These are phyloP conservation scores for Seiridium unicorne DNA, from an alignment of 2,329 filamentous ascomycete genomes.

Conservation along the genomic window DNA sequence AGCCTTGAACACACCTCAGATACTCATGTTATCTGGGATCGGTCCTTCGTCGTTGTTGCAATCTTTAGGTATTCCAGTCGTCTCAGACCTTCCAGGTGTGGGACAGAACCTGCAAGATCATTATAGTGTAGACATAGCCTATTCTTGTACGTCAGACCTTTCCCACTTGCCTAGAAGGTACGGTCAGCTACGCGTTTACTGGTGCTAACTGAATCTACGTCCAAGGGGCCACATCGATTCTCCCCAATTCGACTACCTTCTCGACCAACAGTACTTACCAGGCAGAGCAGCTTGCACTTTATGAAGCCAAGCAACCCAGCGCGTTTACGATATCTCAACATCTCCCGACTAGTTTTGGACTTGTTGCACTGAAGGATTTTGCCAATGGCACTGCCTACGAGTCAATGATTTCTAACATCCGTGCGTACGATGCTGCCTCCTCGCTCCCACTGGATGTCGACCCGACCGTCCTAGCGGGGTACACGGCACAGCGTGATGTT, in stretches of 20 bases:
- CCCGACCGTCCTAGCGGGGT: constrained; percentile 35
- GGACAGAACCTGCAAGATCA: constrained; percentile 24
- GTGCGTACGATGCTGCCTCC: constrained; percentile 28
- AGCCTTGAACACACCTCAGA: constrained; percentile 23
- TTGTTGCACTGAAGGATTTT: constrained; percentile 31
- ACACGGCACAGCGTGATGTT: constrained; percentile 31
- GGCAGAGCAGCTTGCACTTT: constrained; percentile 28
- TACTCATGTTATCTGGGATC: constrained; percentile 38
- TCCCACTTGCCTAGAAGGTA: too few species aligned
- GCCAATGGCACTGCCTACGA: constrained; percentile 27
- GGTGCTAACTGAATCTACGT: too few species aligned
- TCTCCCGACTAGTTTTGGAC: constrained; percentile 17
- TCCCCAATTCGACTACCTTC: constrained; percentile 26
- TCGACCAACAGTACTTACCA: constrained; percentile 30
- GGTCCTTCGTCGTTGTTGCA: constrained; percentile 30
- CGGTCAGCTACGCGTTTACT: too few species aligned
- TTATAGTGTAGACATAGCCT: too few species aligned
- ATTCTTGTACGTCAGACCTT: too few species aligned
- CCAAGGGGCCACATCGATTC: too few species aligned
- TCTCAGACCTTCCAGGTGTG: constrained; percentile 26
- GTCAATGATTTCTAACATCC: constrained; percentile 22
- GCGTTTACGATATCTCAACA: constrained; percentile 13
- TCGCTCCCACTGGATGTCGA: constrained; percentile 32
- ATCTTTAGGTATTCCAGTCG: constrained; percentile 20
- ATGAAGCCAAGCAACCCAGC: constrained; percentile 17